A percentile compares a stretch with the other conserved stretches of the same genome.
Conservation (phyloP, 2,329 filamentous ascomycete genomes). For the Trichoderma cornu-damae region DNA sequence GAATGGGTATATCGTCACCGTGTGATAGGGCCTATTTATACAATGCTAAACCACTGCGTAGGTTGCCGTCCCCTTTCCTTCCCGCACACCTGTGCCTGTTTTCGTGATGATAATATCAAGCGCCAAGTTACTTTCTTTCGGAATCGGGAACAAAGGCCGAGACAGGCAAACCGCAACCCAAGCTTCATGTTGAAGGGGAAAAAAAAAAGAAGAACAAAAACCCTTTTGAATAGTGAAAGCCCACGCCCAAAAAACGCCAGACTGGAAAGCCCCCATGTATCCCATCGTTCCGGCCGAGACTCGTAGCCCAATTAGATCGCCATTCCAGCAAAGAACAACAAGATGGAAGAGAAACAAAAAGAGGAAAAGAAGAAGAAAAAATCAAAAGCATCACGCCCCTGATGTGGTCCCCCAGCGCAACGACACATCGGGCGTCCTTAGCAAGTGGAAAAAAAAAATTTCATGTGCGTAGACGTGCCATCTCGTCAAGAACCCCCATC, state of each 20-base stretch:
- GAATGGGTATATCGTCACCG: conserved; percentile 22
- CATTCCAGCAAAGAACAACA: conserved; percentile 6
- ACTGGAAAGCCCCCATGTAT: conserved; percentile 5
- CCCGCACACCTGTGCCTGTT: conserved; percentile 9
- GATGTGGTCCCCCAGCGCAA: conserved; percentile 23
- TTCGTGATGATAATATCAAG: conserved; percentile 16
- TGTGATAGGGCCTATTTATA: conserved; percentile 21
- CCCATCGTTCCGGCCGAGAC: conserved; percentile 6
- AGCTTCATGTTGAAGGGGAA: background rate
- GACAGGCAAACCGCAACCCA: conserved; percentile 12
- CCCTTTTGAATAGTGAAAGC: background rate
- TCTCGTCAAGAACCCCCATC: conserved; percentile 14
- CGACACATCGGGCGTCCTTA: conserved; percentile 4
- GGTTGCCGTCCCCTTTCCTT: conserved; percentile 14
- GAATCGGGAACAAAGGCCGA: background rate
- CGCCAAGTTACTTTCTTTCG: conserved; percentile 7
- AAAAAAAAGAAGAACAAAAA: background rate
- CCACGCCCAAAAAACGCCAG: conserved; percentile 3
- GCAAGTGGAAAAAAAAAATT: conserved; percentile 30
- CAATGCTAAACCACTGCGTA: conserved; percentile 15
- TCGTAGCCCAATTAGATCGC: conserved; percentile 6
- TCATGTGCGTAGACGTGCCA: conserved; percentile 27
- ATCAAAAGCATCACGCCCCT: background rate
- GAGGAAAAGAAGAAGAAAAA: background rate
- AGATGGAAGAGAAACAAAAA: background rate